These are phyloP conservation scores for Termitomyces sp. DNA, from an alignment of 768 basidiomycete genomes.

Conservation along the genomic window DNA sequence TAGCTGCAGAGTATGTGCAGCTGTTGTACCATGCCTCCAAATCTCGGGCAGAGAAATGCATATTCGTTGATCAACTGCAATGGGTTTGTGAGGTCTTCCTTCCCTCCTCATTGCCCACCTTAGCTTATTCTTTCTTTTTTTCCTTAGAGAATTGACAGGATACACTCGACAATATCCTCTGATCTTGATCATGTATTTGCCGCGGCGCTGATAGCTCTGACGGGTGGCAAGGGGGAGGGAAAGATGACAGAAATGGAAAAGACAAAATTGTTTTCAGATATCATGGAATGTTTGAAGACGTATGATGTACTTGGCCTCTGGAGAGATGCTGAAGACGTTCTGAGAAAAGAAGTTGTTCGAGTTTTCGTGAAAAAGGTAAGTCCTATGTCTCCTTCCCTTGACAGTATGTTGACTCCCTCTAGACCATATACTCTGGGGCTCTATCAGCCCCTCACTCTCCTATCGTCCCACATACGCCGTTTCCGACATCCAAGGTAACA, in stretches of 20 bases:
- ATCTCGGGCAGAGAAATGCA: constrained; percentile 70
- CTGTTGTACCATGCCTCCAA: constrained; percentile 86
- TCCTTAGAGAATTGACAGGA: constrained; percentile 67
- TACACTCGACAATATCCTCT: constrained; percentile 77
- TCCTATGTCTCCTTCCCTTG: background rate
- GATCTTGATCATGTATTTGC: constrained; percentile 84
- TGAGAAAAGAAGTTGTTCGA: constrained; percentile 65
- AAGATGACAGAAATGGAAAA: constrained; percentile 60
- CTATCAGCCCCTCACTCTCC: constrained; percentile 68
- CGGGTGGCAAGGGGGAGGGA: constrained; percentile 38
- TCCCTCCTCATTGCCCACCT: background rate
- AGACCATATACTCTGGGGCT: constrained; percentile 75
- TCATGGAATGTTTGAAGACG: constrained; percentile 73
- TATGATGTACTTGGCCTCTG: constrained; percentile 79
- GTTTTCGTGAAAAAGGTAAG: constrained; percentile 73
- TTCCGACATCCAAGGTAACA: constrained; percentile 30
- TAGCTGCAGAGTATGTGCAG: constrained; percentile 89
- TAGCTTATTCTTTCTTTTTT: constrained; percentile 4
- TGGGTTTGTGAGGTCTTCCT: constrained; percentile 53
- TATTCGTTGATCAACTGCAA: constrained; percentile 77
- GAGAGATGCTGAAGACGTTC: constrained; percentile 84
- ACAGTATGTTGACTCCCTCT: constrained; percentile 3
- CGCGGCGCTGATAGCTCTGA: constrained; percentile 47
- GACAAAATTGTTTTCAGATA: constrained; percentile 54
- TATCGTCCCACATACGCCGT: constrained; percentile 71